Evolutionary conservation across 371 early-diverging fungal species (phyloP).

Genomic region (Mucor racemosus): DNA sequence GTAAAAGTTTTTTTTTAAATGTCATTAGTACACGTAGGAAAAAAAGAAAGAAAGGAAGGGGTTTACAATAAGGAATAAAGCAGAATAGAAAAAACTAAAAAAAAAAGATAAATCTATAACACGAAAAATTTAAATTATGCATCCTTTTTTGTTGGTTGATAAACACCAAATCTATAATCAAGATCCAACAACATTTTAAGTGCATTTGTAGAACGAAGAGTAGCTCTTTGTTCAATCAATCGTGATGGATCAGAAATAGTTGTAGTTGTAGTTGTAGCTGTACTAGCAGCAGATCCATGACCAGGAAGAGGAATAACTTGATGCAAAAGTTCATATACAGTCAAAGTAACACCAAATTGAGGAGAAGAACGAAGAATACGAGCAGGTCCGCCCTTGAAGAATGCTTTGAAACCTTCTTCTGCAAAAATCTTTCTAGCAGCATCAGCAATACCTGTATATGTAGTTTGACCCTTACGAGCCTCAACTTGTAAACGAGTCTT

Average conservation of each 20-base stretch:
- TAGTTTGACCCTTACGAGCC: slow-evolving; percentile 86
- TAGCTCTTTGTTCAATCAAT: slow-evolving; percentile 35
- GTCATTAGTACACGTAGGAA: slow-evolving; percentile 1
- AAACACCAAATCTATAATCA: slow-evolving; percentile 64
- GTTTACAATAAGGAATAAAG: slow-evolving; percentile 7
- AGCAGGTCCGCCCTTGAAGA: slow-evolving; percentile 95
- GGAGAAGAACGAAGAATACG: slow-evolving; percentile 89
- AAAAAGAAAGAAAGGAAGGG: not conserved
- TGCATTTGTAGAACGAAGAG: slow-evolving; percentile 65
- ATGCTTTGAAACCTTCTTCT: slow-evolving; percentile 93
- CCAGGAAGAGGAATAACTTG: slow-evolving; percentile 74
- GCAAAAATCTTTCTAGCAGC: slow-evolving; percentile 85
- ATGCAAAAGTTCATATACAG: slow-evolving; percentile 91
- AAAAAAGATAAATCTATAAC: slow-evolving; percentile 6
- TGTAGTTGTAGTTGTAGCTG: slow-evolving; percentile 29
- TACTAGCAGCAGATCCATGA: slow-evolving; percentile 31
- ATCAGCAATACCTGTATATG: slow-evolving; percentile 86
- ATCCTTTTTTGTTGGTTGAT: slow-evolving; percentile 28
- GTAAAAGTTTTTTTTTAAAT: slow-evolving; percentile 4
- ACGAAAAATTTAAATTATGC: slow-evolving; percentile 1
- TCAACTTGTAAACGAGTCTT: slow-evolving; percentile 98
- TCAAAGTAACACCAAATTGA: slow-evolving; percentile 96
- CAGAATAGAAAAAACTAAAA: slow-evolving; percentile 9
- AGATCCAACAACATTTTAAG: slow-evolving; percentile 68
- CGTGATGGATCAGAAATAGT: slow-evolving; percentile 20